Evolutionary conservation across 2,329 filamentous ascomycete species (phyloP).

Genomic region (Paraconiothyrium brasiliense): DNA sequence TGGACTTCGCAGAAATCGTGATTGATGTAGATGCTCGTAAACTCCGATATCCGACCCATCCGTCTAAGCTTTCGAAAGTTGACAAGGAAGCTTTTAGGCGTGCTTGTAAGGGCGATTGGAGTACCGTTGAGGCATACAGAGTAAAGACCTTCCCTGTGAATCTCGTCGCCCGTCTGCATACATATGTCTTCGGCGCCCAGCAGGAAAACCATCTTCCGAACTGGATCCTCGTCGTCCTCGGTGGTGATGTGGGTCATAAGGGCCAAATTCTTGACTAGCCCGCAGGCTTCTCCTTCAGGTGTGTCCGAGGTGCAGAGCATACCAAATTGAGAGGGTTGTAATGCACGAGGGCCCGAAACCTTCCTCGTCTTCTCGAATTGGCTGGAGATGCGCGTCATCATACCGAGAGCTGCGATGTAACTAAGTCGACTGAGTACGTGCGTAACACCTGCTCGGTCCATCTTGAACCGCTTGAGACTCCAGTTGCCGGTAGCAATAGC

Average conservation of each 20-base stretch:
- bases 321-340: slow-evolving; percentile 97
- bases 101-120: slow-evolving; percentile 84
- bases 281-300: slow-evolving; percentile 97
- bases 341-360: slow-evolving; percentile 91
- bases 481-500: slow-evolving; percentile 98
- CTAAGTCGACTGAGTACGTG: slow-evolving; percentile 95
- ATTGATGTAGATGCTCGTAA: slow-evolving; percentile 96
- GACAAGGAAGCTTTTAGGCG: slow-evolving; percentile 85
- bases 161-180: slow-evolving; percentile 82
- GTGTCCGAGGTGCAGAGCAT: slow-evolving; percentile 98
- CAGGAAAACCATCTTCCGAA: slow-evolving; percentile 85
- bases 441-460: slow-evolving; percentile 96
- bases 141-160: slow-evolving; percentile 85
- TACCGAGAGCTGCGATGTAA: slow-evolving; percentile 95
- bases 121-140: slow-evolving; percentile 97
- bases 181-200: slow-evolving; percentile 86
- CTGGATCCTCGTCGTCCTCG: slow-evolving; percentile 90
- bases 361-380: slow-evolving; percentile 99
- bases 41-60: slow-evolving; percentile 91
- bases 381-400: slow-evolving; percentile 99
- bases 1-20: slow-evolving; percentile 91
- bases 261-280: slow-evolving; percentile 96
- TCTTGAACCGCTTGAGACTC: slow-evolving; percentile 97
- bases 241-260: slow-evolving; percentile 99
- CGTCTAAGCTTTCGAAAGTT: slow-evolving; percentile 87